Evolutionary conservation across 2,329 filamentous ascomycete species (phyloP).

Genomic region (Sporothrix dimorphospora): DNA sequence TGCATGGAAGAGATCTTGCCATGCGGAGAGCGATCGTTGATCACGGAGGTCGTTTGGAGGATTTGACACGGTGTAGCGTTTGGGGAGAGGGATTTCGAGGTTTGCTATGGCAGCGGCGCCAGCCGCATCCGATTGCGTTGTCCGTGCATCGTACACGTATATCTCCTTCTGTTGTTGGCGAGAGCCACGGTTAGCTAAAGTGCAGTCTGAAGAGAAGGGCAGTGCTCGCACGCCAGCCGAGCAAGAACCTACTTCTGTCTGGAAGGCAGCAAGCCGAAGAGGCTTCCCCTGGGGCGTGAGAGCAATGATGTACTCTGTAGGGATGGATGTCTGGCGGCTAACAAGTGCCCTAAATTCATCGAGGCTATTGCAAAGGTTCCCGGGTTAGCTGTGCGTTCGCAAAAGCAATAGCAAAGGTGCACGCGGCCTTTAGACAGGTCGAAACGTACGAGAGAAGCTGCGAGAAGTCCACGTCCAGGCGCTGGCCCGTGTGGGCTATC

Average conservation of each 20-base stretch:
- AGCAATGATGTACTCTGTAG: slow-evolving; percentile 78
- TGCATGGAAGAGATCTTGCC: slow-evolving; percentile 82
- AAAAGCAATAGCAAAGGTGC: background rate
- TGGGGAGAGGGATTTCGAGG: slow-evolving; percentile 55
- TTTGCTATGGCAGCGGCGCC: slow-evolving; percentile 47
- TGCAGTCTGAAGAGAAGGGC: background rate
- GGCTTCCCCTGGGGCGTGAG: slow-evolving; percentile 84
- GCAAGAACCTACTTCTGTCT: slow-evolving; percentile 67
- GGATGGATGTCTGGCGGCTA: slow-evolving; percentile 71
- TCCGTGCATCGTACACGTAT: slow-evolving; percentile 86
- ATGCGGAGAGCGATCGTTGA: slow-evolving; percentile 79
- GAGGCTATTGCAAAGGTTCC: slow-evolving; percentile 55
- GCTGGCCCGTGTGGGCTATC: slow-evolving; percentile 90
- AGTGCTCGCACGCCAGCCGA: background rate
- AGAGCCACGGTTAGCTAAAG: background rate
- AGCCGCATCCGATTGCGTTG: slow-evolving; percentile 61
- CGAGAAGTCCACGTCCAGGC: slow-evolving; percentile 75
- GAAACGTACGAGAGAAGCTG: slow-evolving; percentile 70
- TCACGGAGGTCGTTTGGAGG: slow-evolving; percentile 84
- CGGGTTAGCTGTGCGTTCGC: background rate
- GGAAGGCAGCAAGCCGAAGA: slow-evolving; percentile 77
- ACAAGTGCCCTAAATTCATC: slow-evolving; percentile 87
- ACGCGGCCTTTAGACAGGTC: background rate
- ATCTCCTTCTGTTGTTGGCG: slow-evolving; percentile 67
- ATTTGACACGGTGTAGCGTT: slow-evolving; percentile 60